A percentile compares a stretch with the other conserved stretches of the same genome.
These are phyloP conservation scores for Monilinia aucupariae DNA, from an alignment of 2,329 filamentous ascomycete genomes.

Conservation along the genomic window DNA sequence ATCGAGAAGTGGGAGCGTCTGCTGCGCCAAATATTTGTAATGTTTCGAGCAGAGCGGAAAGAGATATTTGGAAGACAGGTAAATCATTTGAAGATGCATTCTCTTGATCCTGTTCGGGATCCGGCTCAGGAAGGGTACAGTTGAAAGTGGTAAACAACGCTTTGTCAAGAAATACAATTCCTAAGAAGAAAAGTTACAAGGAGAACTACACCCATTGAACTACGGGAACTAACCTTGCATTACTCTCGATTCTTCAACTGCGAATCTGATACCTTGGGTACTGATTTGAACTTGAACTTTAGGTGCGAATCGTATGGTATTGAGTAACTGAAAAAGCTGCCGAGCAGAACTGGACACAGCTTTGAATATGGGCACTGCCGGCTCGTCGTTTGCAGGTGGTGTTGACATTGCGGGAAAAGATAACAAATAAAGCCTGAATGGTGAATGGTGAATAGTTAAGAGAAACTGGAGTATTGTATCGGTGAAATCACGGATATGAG, in stretches of 20 bases:
- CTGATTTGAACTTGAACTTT: constrained; percentile 68
- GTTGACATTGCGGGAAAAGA: constrained; percentile 29
- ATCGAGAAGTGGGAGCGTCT: constrained; percentile 52
- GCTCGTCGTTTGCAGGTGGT: constrained; percentile 24
- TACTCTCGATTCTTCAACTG: constrained; percentile 79
- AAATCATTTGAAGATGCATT: constrained; percentile 40
- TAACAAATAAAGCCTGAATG: background rate
- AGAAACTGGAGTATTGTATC: constrained; percentile 5
- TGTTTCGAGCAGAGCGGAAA: constrained; percentile 83
- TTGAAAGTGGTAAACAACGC: constrained; percentile 81
- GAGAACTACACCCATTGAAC: constrained; percentile 11
- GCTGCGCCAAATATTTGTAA: constrained; percentile 93
- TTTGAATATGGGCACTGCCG: constrained; percentile 55
- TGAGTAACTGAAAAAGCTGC: constrained; percentile 61
- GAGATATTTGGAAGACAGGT: constrained; percentile 78
- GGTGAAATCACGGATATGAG: constrained; percentile 22
- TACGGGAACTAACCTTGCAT: constrained; percentile 68
- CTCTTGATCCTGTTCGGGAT: constrained; percentile 39
- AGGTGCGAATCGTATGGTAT: constrained; percentile 51
- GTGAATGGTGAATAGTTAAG: background rate
- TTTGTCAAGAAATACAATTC: constrained; percentile 80
- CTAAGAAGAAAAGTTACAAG: constrained; percentile 37
- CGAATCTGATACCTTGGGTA: constrained; percentile 78
- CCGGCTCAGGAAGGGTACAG: constrained; percentile 49
- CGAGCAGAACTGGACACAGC: constrained; percentile 74